Percentiles rank a stretch among this genome's conserved stretches.
Evolutionary conservation across 1,284 basidiomycete species (phyloP).

Genomic region (Ganoderma resinaceum): DNA sequence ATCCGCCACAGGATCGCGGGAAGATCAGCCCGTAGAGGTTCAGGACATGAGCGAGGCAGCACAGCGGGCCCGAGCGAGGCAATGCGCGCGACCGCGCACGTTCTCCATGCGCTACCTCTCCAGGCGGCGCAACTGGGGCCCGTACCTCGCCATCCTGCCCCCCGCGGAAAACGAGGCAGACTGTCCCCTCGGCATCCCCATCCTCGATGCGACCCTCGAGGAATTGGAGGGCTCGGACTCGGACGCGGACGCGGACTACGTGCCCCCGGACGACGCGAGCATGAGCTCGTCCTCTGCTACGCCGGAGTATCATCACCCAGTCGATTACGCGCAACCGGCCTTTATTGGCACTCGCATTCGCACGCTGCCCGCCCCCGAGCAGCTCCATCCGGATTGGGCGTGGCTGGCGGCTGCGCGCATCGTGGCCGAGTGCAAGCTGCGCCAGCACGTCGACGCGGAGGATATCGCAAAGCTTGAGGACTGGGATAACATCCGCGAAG

Average conservation of each 20-base stretch:
- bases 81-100: conserved; percentile 46
- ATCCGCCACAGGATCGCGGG: background rate
- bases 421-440: conserved; percentile 39
- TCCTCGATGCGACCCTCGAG: conserved; percentile 12
- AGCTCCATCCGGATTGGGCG: conserved; percentile 39
- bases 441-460: conserved; percentile 29
- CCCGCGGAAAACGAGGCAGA: background rate
- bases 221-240: conserved; percentile 29
- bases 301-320: too few species aligned
- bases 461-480: conserved; percentile 37
- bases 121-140: conserved; percentile 52
- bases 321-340: too few species aligned
- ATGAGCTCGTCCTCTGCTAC: conserved; percentile 11
- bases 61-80: conserved; percentile 35
- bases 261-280: conserved; percentile 30
- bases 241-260: conserved; percentile 32
- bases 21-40: background rate
- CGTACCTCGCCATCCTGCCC: conserved; percentile 43
- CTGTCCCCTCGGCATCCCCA: background rate
- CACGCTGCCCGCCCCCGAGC: conserved; percentile 12
- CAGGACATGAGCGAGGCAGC: conserved; percentile 25
- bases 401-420: conserved; percentile 39
- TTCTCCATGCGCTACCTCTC: conserved; percentile 56
- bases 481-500: conserved; percentile 46
- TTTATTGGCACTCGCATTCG: background rate